Evolutionary conservation across 345 rosid species (phyloP), one percentile per base, ranked within the genome.

Genomic region (Gynandropsis gynandra): DNA sequence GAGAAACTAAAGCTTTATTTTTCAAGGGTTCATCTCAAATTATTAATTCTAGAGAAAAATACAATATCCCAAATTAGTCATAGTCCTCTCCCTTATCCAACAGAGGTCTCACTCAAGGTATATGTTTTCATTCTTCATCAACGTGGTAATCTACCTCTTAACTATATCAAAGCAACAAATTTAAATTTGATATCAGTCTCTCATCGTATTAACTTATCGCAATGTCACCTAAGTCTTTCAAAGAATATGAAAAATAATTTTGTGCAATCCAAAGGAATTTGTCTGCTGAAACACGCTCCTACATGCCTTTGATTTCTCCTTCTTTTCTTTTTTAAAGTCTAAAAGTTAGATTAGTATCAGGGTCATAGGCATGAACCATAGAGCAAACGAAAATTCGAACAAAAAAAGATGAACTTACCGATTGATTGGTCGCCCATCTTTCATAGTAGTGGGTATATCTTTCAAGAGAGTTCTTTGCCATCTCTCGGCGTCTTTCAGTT

Each of bases 361-460:
- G 29, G 5, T n/a, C 2, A 12, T 14, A 32, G 35, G 51, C 21
- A 10, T 51, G 15, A 10, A 13, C 12, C 35, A 42, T 0, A 34
- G 32, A 33, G 11, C 33, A 31, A 8, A 8, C 8, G 46, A 29
- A 40, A 24, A 10, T 11, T 11, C 24, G 13, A 14, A 36, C 27
- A 14, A 5, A 27, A 42, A 29, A 13, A 42, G 39, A 20, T 34
- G 37, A 51, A 64, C 77, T 40, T 80, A 85, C 95, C 64, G 80
- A 78, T 68, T 82, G 95, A 67, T 86, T 86, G 47, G 88, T 86
- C 10, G 88, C 92, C 92, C 88, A 86, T 64, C 95, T 66, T 69
- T 86, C 95, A 64, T 86, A 86, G 71, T 82, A 86, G 58, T 86
- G 95, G 38, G 92, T 86, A 59, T 86, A 86, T 74, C 82, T 76